A percentile compares a stretch with the other conserved stretches of the same genome.
Evolutionary conservation across 2,329 filamentous ascomycete species (phyloP).

Genomic region (Fusarium goolgardi): DNA sequence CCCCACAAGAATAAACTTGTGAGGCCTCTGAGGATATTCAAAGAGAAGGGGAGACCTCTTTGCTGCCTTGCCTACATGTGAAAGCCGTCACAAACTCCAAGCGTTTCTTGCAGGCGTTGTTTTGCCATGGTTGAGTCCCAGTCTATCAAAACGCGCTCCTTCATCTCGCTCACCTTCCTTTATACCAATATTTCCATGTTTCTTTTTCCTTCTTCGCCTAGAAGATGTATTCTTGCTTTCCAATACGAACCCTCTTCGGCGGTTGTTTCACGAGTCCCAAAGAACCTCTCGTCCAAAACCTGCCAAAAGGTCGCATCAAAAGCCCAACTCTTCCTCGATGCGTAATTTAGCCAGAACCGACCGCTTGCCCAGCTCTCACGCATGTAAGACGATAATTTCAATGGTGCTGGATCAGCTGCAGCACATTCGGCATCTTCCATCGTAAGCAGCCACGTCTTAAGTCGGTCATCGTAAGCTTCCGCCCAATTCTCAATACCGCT

Average conservation of each 20-base stretch:
- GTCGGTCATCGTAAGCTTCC: accelerated
- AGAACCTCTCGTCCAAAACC: neutral
- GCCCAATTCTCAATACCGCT: accelerated
- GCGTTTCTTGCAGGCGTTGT: neutral
- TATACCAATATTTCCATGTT: neutral
- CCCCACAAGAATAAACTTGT: no score
- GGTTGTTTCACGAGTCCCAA: accelerated
- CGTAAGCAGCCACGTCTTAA: neutral
- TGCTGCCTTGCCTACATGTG: accelerated
- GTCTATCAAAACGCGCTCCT: neutral
- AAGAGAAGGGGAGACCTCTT: neutral
- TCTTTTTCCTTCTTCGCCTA: neutral
- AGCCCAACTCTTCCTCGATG: accelerated
- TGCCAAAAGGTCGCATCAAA: neutral
- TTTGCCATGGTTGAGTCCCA: neutral
- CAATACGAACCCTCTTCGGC: neutral
- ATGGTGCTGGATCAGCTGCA: accelerated
- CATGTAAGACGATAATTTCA: neutral
- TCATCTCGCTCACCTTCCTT: neutral
- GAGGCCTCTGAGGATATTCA: no score
- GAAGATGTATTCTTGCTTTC: neutral
- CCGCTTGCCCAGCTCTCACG: neutral
- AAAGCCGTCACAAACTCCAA: neutral
- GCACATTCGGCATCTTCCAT: neutral
- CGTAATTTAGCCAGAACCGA: neutral